Percentiles rank a stretch among this genome's conserved stretches.
phyloP scores from a whole-genome alignment of 192 early-diverging fungal genomes.

The Irineochytrium annulatum region DNA sequence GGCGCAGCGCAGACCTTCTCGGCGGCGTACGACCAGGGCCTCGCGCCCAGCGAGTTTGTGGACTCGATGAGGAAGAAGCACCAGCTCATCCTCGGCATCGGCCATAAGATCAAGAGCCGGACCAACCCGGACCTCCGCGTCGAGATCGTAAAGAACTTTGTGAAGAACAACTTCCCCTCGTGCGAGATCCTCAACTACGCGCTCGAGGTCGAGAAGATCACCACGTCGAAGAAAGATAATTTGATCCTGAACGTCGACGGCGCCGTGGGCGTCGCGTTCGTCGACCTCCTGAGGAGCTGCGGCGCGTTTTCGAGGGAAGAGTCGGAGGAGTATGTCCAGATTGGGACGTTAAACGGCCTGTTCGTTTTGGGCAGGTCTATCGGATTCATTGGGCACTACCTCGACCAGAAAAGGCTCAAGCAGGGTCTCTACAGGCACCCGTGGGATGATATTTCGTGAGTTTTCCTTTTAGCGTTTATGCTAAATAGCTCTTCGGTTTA shows the following conservation, averaged over 20 bases:
- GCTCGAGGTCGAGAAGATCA: slow-evolving; percentile 88
- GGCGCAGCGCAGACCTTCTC: slow-evolving; percentile 93
- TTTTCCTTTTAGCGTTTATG: no score
- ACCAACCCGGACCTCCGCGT: slow-evolving; percentile 99
- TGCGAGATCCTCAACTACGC: slow-evolving; percentile 93
- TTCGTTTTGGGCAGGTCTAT: slow-evolving; percentile 93
- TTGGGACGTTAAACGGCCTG: slow-evolving; percentile 95
- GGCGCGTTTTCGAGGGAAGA: slow-evolving; percentile 92
- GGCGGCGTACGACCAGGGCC: slow-evolving; percentile 85
- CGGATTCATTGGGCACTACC: slow-evolving; percentile 96
- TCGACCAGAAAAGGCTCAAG: slow-evolving; percentile 98
- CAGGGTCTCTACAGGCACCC: slow-evolving; percentile 98
- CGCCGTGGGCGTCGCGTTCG: slow-evolving; percentile 91
- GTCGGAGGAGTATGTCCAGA: slow-evolving; percentile 90
- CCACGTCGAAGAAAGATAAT: slow-evolving; percentile 97
- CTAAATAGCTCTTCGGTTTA: no score
- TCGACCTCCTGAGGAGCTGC: slow-evolving; percentile 87
- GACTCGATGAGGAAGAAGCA: slow-evolving; percentile 90
- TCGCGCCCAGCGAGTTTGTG: slow-evolving; percentile 92
- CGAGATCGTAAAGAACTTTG: slow-evolving; percentile 90
- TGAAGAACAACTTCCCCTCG: slow-evolving; percentile 78
- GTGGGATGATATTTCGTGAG: slow-evolving; percentile 84
- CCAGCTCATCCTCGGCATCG: slow-evolving; percentile 97
- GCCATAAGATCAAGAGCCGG: slow-evolving; percentile 99
- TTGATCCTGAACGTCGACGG: slow-evolving; percentile 76